These are phyloP conservation scores for Haplosporangium sp. DNA, from an alignment of 371 early-diverging fungal genomes.

Conservation along the genomic window DNA sequence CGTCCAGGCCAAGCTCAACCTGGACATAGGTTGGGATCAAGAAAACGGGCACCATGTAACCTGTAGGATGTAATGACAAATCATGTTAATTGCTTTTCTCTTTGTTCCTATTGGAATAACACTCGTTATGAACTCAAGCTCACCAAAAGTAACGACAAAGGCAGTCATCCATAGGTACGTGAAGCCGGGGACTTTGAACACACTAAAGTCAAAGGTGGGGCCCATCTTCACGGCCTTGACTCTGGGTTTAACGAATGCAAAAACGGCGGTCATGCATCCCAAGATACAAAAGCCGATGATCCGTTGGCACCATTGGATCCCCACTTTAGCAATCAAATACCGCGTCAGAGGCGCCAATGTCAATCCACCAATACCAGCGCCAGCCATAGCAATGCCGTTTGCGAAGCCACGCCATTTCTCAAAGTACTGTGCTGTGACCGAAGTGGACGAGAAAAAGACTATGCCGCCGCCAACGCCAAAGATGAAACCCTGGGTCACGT, in stretches of 20 bases:
- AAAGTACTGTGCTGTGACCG: slow-evolving; percentile 84
- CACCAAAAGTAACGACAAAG: slow-evolving; percentile 57
- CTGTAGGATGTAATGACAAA: too few species aligned
- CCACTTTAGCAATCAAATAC: slow-evolving; percentile 65
- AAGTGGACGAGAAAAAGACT: slow-evolving; percentile 68
- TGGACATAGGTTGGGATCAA: slow-evolving; percentile 55
- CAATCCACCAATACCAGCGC: slow-evolving; percentile 84
- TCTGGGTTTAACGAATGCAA: slow-evolving; percentile 60
- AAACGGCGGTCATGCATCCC: slow-evolving; percentile 58
- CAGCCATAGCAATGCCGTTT: slow-evolving; percentile 81
- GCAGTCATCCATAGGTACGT: slow-evolving; percentile 37
- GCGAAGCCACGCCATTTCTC: slow-evolving; percentile 75
- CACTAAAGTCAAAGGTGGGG: slow-evolving; percentile 50
- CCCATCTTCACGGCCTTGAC: slow-evolving; percentile 53
- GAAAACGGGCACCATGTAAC: slow-evolving; percentile 49
- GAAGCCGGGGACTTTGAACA: slow-evolving; percentile 51
- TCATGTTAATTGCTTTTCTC: too few species aligned
- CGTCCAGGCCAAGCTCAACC: slow-evolving; percentile 32
- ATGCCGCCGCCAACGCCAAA: slow-evolving; percentile 21
- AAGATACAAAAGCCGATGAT: slow-evolving; percentile 68
- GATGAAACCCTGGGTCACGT: slow-evolving; percentile 66
- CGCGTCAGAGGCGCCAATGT: slow-evolving; percentile 75
- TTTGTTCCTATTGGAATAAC: too few species aligned
- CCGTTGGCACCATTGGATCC: slow-evolving; percentile 73
- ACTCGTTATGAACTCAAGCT: too few species aligned